Conservation (phyloP, 306 rosid species). For the Cicer bijugum region DNA sequence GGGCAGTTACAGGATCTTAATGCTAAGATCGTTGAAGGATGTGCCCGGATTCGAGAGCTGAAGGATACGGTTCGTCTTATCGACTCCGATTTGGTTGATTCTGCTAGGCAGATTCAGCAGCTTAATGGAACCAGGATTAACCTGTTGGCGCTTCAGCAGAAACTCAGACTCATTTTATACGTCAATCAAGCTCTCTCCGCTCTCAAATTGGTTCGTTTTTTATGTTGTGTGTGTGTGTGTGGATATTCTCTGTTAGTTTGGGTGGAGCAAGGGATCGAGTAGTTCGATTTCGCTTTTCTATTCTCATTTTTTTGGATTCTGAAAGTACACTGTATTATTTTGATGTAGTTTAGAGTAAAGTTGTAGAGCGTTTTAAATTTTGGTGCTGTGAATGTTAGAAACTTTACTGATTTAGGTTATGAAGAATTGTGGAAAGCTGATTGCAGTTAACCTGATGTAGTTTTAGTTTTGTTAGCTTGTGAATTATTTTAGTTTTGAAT, state of each 20-base stretch:
- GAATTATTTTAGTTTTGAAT: slow-evolving; percentile 13
- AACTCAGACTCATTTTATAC: slow-evolving; percentile 82
- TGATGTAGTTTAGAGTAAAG: slow-evolving; percentile 6
- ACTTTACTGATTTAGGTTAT: slow-evolving; percentile 7
- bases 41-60: slow-evolving; percentile 68
- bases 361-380: not conserved
- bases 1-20: slow-evolving; percentile 90
- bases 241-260: too few species aligned
- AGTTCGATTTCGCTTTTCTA: not conserved
- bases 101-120: slow-evolving; percentile 87
- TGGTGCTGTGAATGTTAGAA: slow-evolving; percentile 21
- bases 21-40: slow-evolving; percentile 83
- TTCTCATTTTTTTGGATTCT: not conserved
- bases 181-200: slow-evolving; percentile 97
- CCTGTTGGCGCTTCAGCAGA: slow-evolving; percentile 79
- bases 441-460: slow-evolving; percentile 3
- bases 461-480: slow-evolving; percentile 26
- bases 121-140: slow-evolving; percentile 75
- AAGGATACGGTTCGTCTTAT: slow-evolving; percentile 85
- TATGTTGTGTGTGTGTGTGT: not conserved
- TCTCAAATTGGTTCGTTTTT: slow-evolving; percentile 71
- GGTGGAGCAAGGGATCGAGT: not conserved
- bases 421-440: slow-evolving; percentile 21
- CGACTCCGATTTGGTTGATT: slow-evolving; percentile 84
- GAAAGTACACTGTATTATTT: not conserved